Conservation (phyloP, 2,329 filamentous ascomycete genomes). For the Stagonosporopsis tanaceti region DNA sequence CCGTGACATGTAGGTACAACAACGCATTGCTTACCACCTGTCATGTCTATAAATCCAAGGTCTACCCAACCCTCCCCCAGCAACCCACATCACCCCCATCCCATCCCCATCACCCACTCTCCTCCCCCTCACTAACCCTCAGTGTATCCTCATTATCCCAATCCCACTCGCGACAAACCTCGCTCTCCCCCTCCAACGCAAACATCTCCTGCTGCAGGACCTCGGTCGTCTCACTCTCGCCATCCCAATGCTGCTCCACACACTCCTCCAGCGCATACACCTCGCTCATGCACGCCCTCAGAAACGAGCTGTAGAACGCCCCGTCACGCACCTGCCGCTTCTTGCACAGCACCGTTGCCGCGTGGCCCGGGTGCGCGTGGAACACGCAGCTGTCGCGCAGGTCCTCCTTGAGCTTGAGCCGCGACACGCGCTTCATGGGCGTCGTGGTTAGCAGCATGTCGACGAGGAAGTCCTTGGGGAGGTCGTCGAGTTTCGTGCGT, state of each 20-base stretch:
- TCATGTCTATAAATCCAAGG: not conserved
- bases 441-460: slow-evolving; percentile 21
- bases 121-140: slow-evolving; percentile 19
- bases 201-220: slow-evolving; percentile 21
- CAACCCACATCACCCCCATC: not conserved
- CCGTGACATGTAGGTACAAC: too few relatives aligned
- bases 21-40: too few relatives aligned
- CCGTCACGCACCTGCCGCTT: slow-evolving; percentile 14
- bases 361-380: slow-evolving; percentile 13
- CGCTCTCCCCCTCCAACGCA: slow-evolving; percentile 18
- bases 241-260: slow-evolving; percentile 15
- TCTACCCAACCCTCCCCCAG: not conserved
- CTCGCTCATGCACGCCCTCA: slow-evolving; percentile 22
- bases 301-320: slow-evolving; percentile 17
- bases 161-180: slow-evolving; percentile 17
- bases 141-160: slow-evolving; percentile 23
- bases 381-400: slow-evolving; percentile 19
- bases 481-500: slow-evolving; percentile 10
- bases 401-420: slow-evolving; percentile 18
- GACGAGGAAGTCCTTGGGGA: slow-evolving; percentile 21
- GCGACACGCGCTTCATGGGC: slow-evolving; percentile 14
- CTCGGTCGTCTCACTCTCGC: slow-evolving; percentile 22
- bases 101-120: slow-evolving; percentile 9
- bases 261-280: slow-evolving; percentile 21
- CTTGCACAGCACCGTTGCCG: slow-evolving; percentile 10